Evolutionary conservation across 129 eudicot species (phyloP).

Genomic region (Logfia minima): DNA sequence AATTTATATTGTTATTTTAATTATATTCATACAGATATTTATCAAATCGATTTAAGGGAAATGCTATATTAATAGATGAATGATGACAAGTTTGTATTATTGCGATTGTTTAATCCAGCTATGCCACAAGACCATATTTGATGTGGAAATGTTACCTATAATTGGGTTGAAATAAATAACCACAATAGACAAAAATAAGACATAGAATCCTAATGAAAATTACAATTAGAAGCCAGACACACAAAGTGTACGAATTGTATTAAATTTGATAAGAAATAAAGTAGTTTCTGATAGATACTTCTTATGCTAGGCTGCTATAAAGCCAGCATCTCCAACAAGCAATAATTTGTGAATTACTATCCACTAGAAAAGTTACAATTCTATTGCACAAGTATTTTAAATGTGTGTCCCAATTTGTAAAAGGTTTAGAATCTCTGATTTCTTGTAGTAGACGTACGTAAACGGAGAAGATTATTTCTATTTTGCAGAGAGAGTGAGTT

Average conservation of each 20-base stretch:
- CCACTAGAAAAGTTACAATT: neutral
- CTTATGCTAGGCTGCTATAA: neutral
- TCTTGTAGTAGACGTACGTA: too few species aligned
- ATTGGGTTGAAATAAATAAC: constrained; percentile 13
- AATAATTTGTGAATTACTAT: neutral
- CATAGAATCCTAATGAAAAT: neutral
- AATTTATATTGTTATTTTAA: neutral
- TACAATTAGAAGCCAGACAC: neutral
- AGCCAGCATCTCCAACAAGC: neutral
- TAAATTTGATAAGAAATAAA: constrained; percentile 1
- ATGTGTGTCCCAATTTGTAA: too few species aligned
- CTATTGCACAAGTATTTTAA: too few species aligned
- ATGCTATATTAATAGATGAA: neutral
- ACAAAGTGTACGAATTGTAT: neutral
- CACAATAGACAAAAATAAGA: constrained; percentile 3
- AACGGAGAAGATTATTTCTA: too few species aligned
- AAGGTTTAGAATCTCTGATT: too few species aligned
- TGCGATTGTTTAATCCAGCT: neutral
- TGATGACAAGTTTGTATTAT: constrained; percentile 11
- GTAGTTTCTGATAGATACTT: neutral
- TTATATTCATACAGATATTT: too few species aligned
- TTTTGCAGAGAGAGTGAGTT: too few species aligned
- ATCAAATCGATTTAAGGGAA: too few species aligned
- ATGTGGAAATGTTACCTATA: constrained; percentile 25
- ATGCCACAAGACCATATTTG: neutral